These are phyloP conservation scores for Lachnellula hyalina DNA, from an alignment of 2,329 filamentous ascomycete genomes.

Conservation along the genomic window DNA sequence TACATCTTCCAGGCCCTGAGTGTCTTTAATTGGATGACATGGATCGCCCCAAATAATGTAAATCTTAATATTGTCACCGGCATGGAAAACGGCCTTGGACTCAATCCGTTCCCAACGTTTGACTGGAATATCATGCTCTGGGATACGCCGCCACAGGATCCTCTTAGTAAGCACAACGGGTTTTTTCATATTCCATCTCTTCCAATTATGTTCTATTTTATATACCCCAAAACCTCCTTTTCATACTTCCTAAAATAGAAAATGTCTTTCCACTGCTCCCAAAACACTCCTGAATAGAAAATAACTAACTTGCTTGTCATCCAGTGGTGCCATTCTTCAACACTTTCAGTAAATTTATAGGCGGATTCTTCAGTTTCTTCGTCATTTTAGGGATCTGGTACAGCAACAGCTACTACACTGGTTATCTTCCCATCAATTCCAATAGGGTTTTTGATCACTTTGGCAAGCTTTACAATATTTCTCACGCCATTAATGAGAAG, in stretches of 20 bases:
- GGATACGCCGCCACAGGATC: conserved; percentile 33
- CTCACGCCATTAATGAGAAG: conserved; percentile 53
- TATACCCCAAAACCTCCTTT: too few species aligned
- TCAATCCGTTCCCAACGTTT: conserved; percentile 39
- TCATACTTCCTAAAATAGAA: too few species aligned
- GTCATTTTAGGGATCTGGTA: conserved; percentile 57
- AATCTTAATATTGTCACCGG: conserved; percentile 36
- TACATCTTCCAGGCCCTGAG: conserved; percentile 43
- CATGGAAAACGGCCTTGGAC: conserved; percentile 35
- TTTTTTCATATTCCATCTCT: too few species aligned
- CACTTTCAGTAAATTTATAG: conserved; percentile 64
- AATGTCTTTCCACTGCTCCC: too few species aligned
- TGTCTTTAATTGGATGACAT: conserved; percentile 48
- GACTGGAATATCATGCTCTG: conserved; percentile 38
- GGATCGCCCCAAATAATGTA: conserved; percentile 43
- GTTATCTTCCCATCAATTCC: conserved; percentile 64
- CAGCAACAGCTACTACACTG: conserved; percentile 56
- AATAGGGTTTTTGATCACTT: conserved; percentile 69
- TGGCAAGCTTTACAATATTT: conserved; percentile 57
- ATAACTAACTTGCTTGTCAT: too few species aligned
- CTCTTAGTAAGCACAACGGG: conserved; percentile 41
- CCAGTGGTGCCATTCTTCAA: conserved; percentile 64
- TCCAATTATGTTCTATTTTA: too few species aligned
- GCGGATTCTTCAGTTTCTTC: conserved; percentile 58
- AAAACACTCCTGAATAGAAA: too few species aligned